phyloP scores from a whole-genome alignment of 495 filamentous ascomycete genomes.

The Sordaria brevicollis region DNA sequence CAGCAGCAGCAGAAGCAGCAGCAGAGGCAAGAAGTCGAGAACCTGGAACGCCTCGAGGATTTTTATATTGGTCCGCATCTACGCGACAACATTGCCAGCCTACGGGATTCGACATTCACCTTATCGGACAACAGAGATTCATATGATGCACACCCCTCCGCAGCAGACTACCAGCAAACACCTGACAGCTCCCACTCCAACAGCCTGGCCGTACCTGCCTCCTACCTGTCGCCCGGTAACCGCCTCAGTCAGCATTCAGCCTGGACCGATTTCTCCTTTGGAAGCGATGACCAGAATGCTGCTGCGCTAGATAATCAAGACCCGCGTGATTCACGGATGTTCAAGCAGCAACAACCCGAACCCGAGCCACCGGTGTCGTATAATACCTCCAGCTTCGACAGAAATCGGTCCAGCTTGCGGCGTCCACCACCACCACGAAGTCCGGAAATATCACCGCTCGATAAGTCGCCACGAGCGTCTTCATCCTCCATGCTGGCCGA shows the following conservation, averaged over 20 bases:
- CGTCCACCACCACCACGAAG: slow-evolving; percentile 14
- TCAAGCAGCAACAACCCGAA: neutral
- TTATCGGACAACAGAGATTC: slow-evolving; percentile 20
- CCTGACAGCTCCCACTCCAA: slow-evolving; percentile 22
- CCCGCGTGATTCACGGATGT: neutral
- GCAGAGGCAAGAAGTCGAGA: slow-evolving; percentile 7
- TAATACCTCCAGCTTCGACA: neutral
- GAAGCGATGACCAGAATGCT: slow-evolving; percentile 31
- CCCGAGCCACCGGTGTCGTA: neutral
- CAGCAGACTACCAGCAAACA: slow-evolving; percentile 15
- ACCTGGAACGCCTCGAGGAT: slow-evolving; percentile 20
- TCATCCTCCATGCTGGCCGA: slow-evolving; percentile 17
- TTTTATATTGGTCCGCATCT: slow-evolving; percentile 24
- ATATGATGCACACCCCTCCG: slow-evolving; percentile 15
- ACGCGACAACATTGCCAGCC: slow-evolving; percentile 19
- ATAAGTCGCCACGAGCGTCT: slow-evolving; percentile 2
- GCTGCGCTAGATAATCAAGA: slow-evolving; percentile 4
- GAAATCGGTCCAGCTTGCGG: slow-evolving; percentile 2
- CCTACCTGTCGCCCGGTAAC: slow-evolving; percentile 32
- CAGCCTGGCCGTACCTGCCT: slow-evolving; percentile 31
- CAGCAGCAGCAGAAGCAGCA: neutral
- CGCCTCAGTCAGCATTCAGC: slow-evolving; percentile 40
- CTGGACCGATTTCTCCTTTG: slow-evolving; percentile 49
- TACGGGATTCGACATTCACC: slow-evolving; percentile 23
- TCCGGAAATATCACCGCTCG: slow-evolving; percentile 17